Evolutionary conservation across 495 filamentous ascomycete genomes (phyloP), one percentile per base, ranked within the genome.

Genomic region (Trichoderma erinaceum): DNA sequence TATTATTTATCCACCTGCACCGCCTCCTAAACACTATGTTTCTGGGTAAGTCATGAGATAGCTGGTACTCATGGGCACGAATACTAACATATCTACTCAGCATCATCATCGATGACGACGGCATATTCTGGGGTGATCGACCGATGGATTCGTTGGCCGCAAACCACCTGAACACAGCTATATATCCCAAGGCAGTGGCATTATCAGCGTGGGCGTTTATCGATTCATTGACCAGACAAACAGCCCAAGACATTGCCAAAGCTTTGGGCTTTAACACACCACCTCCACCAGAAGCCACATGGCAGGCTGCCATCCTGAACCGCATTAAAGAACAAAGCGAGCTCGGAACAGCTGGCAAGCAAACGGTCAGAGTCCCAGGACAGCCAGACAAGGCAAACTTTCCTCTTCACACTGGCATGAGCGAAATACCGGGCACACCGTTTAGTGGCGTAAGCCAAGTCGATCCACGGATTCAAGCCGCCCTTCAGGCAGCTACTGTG

Each of bases 11-110:
- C 81, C 81, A 0, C 71, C 67, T 25, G 69, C 68, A 11, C 78
- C 80, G 50, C 78, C 81, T 8, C 80, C 80, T n/a, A 76, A 71
- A 35, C 80, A 75, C 67, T 73, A 75, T 52, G 72, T 72, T 27
- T 70, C 71, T 56, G 81, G 79, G 80, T 82, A 78, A 27, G 75
- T 69, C 27, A 48, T 23, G 48, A 52, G 18, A 16, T 46, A 12
- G 43, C 12, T 46, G 43, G 12, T 5, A 15, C 18, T 46, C 18
- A 18, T 16, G 3, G 7, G 0, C 5, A 5, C 44, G 44, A 11
- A 13, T 27, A 52, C 73, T 75, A 68, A 75, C 63, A 13, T 66
- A 18, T 15, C 18, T 44, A 16, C 61, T 74, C 79, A 18, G 43
- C 81, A 63, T 61, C 25, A 65, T 70, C 1, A 70, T 81, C 35